Evolutionary conservation across 1,139 yeast species (phyloP).

Genomic region (Geotrichum siamense): DNA sequence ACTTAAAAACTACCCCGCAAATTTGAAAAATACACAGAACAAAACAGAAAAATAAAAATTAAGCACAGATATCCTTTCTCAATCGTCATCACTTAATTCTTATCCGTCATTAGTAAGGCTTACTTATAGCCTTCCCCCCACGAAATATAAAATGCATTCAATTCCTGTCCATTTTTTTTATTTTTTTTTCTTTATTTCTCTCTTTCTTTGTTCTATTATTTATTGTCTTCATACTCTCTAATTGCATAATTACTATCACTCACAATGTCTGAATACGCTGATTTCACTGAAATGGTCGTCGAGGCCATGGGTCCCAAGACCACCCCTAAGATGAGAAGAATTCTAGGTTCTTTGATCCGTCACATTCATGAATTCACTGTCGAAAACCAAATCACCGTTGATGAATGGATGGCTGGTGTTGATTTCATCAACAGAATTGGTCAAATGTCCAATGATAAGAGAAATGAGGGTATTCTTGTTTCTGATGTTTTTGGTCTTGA

Average conservation of each 20-base stretch:
- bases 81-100: no score
- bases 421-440: constrained; percentile 35
- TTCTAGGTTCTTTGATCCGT: constrained; percentile 32
- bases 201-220: background rate
- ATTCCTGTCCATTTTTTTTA: background rate
- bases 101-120: background rate
- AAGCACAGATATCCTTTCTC: background rate
- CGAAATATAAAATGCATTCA: background rate
- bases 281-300: constrained; percentile 30
- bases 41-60: background rate
- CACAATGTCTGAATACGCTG: background rate
- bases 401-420: constrained; percentile 36
- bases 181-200: background rate
- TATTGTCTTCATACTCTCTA: background rate
- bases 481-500: constrained; percentile 36
- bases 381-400: constrained; percentile 35
- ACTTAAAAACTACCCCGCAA: constrained; percentile 3
- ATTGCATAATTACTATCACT: background rate
- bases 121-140: no score
- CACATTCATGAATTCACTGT: constrained; percentile 38
- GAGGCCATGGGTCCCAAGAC: constrained; percentile 34
- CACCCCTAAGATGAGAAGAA: constrained; percentile 28
- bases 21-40: no score
- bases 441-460: constrained; percentile 33
- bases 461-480: constrained; percentile 36